Evolutionary conservation across 495 filamentous ascomycete genomes (phyloP).

Genomic region (Penicillium tannophilum): DNA sequence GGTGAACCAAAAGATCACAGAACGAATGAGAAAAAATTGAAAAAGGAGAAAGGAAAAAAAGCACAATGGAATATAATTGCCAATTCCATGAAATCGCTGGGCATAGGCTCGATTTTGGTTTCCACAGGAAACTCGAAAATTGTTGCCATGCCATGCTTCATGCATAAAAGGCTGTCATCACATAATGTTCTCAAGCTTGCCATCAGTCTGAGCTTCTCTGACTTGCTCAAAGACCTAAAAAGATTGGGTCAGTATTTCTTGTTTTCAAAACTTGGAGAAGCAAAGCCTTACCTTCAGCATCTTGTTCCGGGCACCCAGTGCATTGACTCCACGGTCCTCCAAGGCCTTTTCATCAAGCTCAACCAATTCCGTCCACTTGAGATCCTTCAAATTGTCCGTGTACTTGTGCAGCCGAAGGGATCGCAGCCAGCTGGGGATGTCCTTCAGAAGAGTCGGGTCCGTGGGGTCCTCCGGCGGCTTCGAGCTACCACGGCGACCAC

Average conservation of each 20-base stretch:
- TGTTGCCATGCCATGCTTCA: conserved; percentile 17
- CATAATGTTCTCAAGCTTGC: conserved; percentile 56
- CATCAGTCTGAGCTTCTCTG: conserved; percentile 71
- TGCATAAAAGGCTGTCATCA: conserved; percentile 25
- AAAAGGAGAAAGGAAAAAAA: conserved; percentile 17
- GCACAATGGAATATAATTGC: conserved; percentile 19
- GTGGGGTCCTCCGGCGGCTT: conserved; percentile 98
- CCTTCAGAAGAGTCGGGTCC: conserved; percentile 85
- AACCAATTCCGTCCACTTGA: conserved; percentile 93
- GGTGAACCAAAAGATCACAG: conserved; percentile 55
- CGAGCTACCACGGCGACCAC: conserved; percentile 89
- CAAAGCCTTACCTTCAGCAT: conserved; percentile 81
- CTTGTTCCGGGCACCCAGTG: conserved; percentile 91
- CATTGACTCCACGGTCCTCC: conserved; percentile 92
- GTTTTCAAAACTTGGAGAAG: not conserved
- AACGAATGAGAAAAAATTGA: conserved; percentile 27
- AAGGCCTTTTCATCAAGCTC: conserved; percentile 91
- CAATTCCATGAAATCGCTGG: conserved; percentile 27
- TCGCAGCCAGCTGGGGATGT: conserved; percentile 94
- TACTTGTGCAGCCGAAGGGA: conserved; percentile 97
- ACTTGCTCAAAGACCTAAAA: conserved; percentile 89
- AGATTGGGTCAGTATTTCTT: conserved; percentile 5
- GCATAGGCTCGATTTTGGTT: conserved; percentile 3
- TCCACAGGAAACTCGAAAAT: conserved; percentile 13
- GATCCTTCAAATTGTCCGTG: conserved; percentile 95